Evolutionary conservation across 306 rosid genomes (phyloP), one percentile per base, ranked within the genome.

Genomic region (Bauhinia variegata): DNA sequence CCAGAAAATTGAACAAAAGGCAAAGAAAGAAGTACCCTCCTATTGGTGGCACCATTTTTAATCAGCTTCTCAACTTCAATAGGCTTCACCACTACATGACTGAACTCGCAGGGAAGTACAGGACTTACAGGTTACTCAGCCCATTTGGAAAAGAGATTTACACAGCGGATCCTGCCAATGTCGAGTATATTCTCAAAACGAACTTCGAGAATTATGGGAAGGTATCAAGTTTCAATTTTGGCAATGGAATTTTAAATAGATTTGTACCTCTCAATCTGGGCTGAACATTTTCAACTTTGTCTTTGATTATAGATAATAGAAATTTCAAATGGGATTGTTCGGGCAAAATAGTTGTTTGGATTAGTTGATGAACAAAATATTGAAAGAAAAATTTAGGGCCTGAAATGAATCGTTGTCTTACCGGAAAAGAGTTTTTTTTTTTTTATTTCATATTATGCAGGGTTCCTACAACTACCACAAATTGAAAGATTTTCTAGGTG

Each of bases 181-280:
- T 92, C 19, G 98, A 87, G 77, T 87, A 92, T 43, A 86, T 92
- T 0, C 96, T 89, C 84, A 92, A 81, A 82, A 87, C 89, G 16
- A 84, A 87, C 44, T 92, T 89, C 56, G 77, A 77, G 1, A 92
- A 92, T 13, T 92, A 84, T 70, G 96, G 98, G 72, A 92, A 92
- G 96, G 96, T 92, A 72, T 33, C 11, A 41, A 23, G 43, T 67
- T 60, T 66, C 6, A 2, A 13, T 11, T 41, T 9, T 41, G n/a
- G 47, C 38, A 48, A 18, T 57, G 5, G 23, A 32, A 44, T 12
- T 14, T 16, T 73, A 37, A 9, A 36, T 15, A 10, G 65, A 7
- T 42, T 10, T 15, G n/a, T 19, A 16, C 23, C 14, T 65, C 18
- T 66, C 9, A 36, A 37, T 37, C 2, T 2, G 41, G 39, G 23